A percentile compares a stretch with the other conserved stretches of the same genome.
These are phyloP conservation scores for Ceratopteris richardii DNA, from an alignment of 75 land plant species.

Conservation along the genomic window DNA sequence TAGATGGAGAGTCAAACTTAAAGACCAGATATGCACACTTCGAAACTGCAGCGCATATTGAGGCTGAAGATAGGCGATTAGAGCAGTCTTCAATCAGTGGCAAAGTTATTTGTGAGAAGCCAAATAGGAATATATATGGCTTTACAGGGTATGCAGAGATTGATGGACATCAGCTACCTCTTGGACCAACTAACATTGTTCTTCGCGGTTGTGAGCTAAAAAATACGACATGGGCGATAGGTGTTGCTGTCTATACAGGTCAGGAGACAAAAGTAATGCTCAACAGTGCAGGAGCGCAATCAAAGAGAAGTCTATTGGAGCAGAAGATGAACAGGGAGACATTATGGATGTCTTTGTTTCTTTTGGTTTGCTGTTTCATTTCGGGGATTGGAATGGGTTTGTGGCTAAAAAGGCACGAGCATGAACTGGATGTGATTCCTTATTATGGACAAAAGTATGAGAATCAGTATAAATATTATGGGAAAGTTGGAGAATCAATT, in stretches of 20 bases:
- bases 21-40: constrained; percentile 61
- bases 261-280: constrained; percentile 90
- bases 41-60: constrained; percentile 40
- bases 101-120: constrained; percentile 63
- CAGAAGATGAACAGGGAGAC: constrained; percentile 78
- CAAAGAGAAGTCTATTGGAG: constrained; percentile 75
- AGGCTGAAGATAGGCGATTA: constrained; percentile 29
- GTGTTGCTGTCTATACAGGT: constrained; percentile 87
- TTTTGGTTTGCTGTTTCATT: constrained; percentile 49
- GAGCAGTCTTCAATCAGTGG: constrained; percentile 37
- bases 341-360: constrained; percentile 63
- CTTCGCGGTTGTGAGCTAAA: constrained; percentile 84
- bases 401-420: constrained; percentile 49
- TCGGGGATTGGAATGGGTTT: constrained; percentile 61
- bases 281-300: constrained; percentile 67
- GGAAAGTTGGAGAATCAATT: constrained; percentile 54
- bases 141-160: constrained; percentile 71
- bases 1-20: constrained; percentile 83
- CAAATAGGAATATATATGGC: constrained; percentile 82
- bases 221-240: constrained; percentile 72
- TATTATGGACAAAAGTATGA: constrained; percentile 44
- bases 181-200: constrained; percentile 67
- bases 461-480: constrained; percentile 45
- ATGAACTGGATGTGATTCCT: constrained; percentile 51
- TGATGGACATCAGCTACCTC: constrained; percentile 43